Percentiles rank a stretch among this genome's conserved stretches.
Evolutionary conservation across 2,329 filamentous ascomycete genomes (phyloP).

Genomic region (Chrysoporthe austroafricana): DNA sequence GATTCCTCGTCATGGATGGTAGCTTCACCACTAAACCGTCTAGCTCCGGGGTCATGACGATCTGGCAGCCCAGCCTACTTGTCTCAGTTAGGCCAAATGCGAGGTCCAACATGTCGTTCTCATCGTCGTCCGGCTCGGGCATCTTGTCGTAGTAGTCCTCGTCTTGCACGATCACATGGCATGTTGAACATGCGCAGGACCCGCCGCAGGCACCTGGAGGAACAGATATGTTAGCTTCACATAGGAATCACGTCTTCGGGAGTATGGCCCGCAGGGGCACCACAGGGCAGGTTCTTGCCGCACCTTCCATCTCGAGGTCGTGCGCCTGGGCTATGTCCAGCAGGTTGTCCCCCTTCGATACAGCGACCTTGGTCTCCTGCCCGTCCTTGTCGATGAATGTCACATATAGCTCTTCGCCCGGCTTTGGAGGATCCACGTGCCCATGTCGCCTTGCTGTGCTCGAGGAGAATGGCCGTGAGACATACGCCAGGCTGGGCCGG

Average conservation of each 20-base stretch:
- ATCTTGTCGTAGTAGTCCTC: conserved; percentile 77
- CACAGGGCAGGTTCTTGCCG: conserved; percentile 23
- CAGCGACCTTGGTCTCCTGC: conserved; percentile 73
- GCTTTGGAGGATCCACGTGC: conserved; percentile 80
- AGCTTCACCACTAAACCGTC: conserved; percentile 85
- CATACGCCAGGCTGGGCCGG: conserved; percentile 1
- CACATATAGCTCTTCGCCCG: conserved; percentile 90
- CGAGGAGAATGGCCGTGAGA: conserved; percentile 56
- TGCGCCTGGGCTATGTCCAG: conserved; percentile 93
- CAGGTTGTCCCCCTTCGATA: conserved; percentile 86
- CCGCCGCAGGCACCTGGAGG: conserved; percentile 78
- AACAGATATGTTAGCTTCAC: not conserved
- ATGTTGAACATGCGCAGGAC: conserved; percentile 90
- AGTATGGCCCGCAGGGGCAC: not conserved
- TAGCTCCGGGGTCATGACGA: conserved; percentile 87
- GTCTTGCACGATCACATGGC: conserved; percentile 83
- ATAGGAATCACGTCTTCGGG: not conserved
- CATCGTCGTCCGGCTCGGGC: conserved; percentile 72
- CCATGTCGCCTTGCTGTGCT: conserved; percentile 68
- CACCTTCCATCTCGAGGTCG: conserved; percentile 95
- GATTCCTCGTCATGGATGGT: conserved; percentile 91
- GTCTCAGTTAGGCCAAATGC: conserved; percentile 91
- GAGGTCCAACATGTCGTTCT: conserved; percentile 87
- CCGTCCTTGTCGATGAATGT: conserved; percentile 95
- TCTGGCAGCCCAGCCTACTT: conserved; percentile 82